Percentiles rank a stretch among this genome's conserved stretches.
Conservation (phyloP, 352 stramenopile species). For the Pythium oligandrum region DNA sequence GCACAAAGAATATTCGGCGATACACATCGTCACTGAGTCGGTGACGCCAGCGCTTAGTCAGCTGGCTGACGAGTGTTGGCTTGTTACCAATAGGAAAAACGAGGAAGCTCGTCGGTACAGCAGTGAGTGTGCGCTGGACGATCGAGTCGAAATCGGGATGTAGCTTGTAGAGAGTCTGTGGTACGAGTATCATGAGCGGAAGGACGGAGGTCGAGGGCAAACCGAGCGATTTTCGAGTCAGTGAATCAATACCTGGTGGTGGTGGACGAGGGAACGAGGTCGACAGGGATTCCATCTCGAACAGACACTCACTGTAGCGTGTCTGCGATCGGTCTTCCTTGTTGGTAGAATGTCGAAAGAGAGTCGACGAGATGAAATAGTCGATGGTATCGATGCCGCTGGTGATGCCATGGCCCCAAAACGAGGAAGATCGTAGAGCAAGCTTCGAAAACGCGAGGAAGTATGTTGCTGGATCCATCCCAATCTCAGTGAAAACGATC, state of each 20-base stretch:
- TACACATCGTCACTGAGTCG: conserved; percentile 15
- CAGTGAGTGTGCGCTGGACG: conserved; percentile 30
- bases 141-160: conserved; percentile 56
- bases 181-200: conserved; percentile 40
- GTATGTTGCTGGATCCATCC: conserved; percentile 48
- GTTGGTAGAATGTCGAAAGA: conserved; percentile 22
- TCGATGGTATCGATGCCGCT: conserved; percentile 47
- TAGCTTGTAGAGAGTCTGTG: conserved; percentile 71
- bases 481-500: conserved; percentile 59
- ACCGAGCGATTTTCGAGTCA: conserved; percentile 8
- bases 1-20: conserved; percentile 43
- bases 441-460: conserved; percentile 53
- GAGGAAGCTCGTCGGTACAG: conserved; percentile 25
- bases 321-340: conserved; percentile 4
- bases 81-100: conserved; percentile 27
- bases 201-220: conserved; percentile 10
- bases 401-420: conserved; percentile 64
- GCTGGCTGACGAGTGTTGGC: conserved; percentile 22
- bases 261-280: conserved; percentile 32
- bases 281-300: conserved; percentile 47
- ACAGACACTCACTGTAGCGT: conserved; percentile 51
- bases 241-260: not conserved
- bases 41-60: conserved; percentile 23
- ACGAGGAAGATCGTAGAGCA: conserved; percentile 34
- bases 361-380: conserved; percentile 53